Evolutionary conservation across 352 stramenopile genomes (phyloP).

Genomic region (Globisporangium heterothallicum): DNA sequence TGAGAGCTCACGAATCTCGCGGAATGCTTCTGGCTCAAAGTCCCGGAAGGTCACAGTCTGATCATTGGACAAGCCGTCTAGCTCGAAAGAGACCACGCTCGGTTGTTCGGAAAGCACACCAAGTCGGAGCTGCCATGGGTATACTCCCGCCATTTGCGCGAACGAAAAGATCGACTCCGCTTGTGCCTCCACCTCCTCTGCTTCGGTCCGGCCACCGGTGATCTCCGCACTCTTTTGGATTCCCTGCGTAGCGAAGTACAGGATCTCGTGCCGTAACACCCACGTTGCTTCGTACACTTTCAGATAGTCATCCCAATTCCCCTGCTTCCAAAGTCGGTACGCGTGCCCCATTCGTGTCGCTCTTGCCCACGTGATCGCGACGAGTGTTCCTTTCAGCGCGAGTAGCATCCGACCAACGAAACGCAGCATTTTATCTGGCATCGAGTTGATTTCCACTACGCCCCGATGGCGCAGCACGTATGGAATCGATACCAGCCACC

Average conservation of each 20-base stretch:
- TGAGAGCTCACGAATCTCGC: slow-evolving; percentile 74
- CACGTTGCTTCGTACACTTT: slow-evolving; percentile 83
- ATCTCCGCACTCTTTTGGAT: slow-evolving; percentile 45
- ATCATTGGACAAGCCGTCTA: slow-evolving; percentile 53
- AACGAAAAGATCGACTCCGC: slow-evolving; percentile 59
- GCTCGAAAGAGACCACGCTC: slow-evolving; percentile 63
- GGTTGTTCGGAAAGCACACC: slow-evolving; percentile 39
- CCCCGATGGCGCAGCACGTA: slow-evolving; percentile 62
- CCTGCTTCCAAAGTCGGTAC: slow-evolving; percentile 69
- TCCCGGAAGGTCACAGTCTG: slow-evolving; percentile 78
- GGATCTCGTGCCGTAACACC: slow-evolving; percentile 75
- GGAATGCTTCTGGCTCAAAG: slow-evolving; percentile 77
- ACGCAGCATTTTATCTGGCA: slow-evolving; percentile 50
- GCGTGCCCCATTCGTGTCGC: slow-evolving; percentile 58
- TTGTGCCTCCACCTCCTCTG: slow-evolving; percentile 7
- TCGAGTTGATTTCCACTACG: slow-evolving; percentile 46
- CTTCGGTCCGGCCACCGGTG: not conserved
- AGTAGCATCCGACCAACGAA: slow-evolving; percentile 65
- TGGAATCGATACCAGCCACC: slow-evolving; percentile 58
- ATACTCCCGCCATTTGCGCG: slow-evolving; percentile 56
- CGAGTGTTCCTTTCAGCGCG: slow-evolving; percentile 56
- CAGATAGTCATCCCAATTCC: slow-evolving; percentile 83
- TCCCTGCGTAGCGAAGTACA: slow-evolving; percentile 80
- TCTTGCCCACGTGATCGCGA: slow-evolving; percentile 62
- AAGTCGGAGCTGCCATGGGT: slow-evolving; percentile 54